phyloP scores from a whole-genome alignment of 2,329 filamentous ascomycete genomes.

The Pseudogymnoascus sp. region DNA sequence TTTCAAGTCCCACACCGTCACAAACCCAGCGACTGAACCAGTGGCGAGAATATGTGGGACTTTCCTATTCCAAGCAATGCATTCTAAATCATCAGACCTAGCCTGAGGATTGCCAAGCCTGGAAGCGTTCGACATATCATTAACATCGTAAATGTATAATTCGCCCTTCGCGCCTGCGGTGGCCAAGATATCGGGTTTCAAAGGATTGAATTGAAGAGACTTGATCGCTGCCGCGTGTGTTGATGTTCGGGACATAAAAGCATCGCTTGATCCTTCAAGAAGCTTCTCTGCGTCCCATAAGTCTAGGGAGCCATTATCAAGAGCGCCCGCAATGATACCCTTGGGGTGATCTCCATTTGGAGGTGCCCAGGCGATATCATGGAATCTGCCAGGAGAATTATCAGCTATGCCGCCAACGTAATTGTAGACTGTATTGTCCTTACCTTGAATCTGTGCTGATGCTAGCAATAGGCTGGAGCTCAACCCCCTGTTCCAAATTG shows the following conservation, averaged over 20 bases:
- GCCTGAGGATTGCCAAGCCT: conserved; percentile 80
- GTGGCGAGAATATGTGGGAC: conserved; percentile 94
- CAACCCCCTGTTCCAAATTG: conserved; percentile 63
- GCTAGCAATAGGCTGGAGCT: conserved; percentile 77
- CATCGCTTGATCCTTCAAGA: conserved; percentile 51
- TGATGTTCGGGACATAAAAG: conserved; percentile 75
- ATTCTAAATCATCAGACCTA: conserved; percentile 90
- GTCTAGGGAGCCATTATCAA: conserved; percentile 89
- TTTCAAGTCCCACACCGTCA: conserved; percentile 98
- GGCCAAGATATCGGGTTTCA: conserved; percentile 82
- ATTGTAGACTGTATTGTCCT: conserved; percentile 13
- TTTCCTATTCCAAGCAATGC: conserved; percentile 97
- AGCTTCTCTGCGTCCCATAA: conserved; percentile 82
- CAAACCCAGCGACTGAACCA: conserved; percentile 85
- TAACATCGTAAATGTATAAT: conserved; percentile 89
- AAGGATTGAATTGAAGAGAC: conserved; percentile 91
- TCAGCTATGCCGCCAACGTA: conserved; percentile 19
- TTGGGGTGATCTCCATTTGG: conserved; percentile 68
- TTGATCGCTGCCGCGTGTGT: conserved; percentile 93
- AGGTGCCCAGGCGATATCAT: conserved; percentile 91
- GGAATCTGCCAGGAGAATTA: conserved; percentile 58
- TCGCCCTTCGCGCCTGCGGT: conserved; percentile 93
- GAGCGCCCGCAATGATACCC: conserved; percentile 87
- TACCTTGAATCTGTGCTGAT: conserved; percentile 88
- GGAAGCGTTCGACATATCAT: conserved; percentile 81